These are phyloP conservation scores for Gonapodya prolifera DNA, from an alignment of 192 early-diverging fungal genomes.

Conservation along the genomic window DNA sequence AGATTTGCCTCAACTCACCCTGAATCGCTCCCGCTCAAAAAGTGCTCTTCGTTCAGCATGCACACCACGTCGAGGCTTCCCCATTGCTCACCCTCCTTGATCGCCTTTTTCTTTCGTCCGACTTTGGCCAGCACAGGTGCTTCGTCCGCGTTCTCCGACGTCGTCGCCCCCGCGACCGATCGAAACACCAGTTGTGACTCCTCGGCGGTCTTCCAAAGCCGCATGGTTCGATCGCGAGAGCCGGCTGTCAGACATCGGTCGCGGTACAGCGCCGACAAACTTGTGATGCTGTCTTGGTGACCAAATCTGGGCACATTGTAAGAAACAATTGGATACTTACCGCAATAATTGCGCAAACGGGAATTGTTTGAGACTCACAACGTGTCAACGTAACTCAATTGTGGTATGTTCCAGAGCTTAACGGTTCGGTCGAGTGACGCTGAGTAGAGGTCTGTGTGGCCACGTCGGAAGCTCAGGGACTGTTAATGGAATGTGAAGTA, in stretches of 20 bases:
- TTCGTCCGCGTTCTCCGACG: slow-evolving; percentile 18
- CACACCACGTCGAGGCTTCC: slow-evolving; percentile 70
- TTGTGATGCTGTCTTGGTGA: slow-evolving; percentile 81
- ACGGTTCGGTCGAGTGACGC: slow-evolving; percentile 82
- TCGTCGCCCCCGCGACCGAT: slow-evolving; percentile 35
- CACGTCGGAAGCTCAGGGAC: slow-evolving; percentile 74
- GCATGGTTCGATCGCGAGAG: slow-evolving; percentile 72
- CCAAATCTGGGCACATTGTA: slow-evolving; percentile 48
- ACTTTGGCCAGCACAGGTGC: neutral
- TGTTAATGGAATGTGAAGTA: slow-evolving; percentile 7
- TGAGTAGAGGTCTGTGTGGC: slow-evolving; percentile 71
- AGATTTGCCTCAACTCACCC: slow-evolving; percentile 33
- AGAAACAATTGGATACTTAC: neutral
- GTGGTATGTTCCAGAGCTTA: slow-evolving; percentile 94
- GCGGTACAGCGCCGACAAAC: slow-evolving; percentile 67
- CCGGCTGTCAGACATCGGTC: slow-evolving; percentile 88
- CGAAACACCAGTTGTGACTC: slow-evolving; percentile 88
- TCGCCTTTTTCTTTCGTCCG: neutral
- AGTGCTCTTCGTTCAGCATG: slow-evolving; percentile 87
- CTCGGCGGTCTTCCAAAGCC: slow-evolving; percentile 93
- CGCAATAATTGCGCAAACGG: neutral
- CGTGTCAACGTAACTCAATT: slow-evolving; percentile 85
- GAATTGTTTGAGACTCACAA: slow-evolving; percentile 26
- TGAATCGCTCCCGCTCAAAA: slow-evolving; percentile 81
- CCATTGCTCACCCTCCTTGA: slow-evolving; percentile 9